phyloP scores from a whole-genome alignment of 1,139 yeast genomes.

The Candida dubliniensis region DNA sequence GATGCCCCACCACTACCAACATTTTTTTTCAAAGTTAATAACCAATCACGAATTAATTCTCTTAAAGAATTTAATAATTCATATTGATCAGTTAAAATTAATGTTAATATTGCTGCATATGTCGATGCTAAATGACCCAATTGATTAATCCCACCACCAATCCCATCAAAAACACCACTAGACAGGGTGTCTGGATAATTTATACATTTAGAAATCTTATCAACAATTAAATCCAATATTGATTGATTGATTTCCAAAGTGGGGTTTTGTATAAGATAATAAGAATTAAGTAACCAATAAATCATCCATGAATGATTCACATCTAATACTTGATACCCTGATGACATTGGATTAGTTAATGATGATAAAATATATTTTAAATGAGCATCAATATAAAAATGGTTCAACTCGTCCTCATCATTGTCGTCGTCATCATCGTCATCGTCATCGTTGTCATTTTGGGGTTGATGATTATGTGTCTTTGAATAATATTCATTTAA shows the following conservation, averaged over 20 bases:
- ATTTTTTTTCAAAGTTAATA: constrained; percentile 63
- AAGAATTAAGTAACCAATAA: constrained; percentile 77
- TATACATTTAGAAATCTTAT: constrained; percentile 28
- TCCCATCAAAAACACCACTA: constrained; percentile 50
- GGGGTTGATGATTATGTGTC: too few relatives aligned
- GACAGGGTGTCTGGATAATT: constrained; percentile 26
- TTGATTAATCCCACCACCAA: constrained; percentile 84
- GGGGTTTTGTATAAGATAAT: constrained; percentile 3
- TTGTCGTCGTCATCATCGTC: constrained; percentile 4
- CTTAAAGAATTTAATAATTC: constrained; percentile 27
- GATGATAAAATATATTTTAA: constrained; percentile 21
- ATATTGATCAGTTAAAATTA: constrained; percentile 55
- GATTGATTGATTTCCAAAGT: background rate
- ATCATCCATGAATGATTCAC: constrained; percentile 91
- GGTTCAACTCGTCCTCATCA: constrained; percentile 9
- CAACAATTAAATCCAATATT: constrained; percentile 13
- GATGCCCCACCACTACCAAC: constrained; percentile 47
- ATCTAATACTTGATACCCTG: constrained; percentile 55
- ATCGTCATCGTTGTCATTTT: too few relatives aligned
- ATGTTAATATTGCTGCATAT: constrained; percentile 71
- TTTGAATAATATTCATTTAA: constrained; percentile 16
- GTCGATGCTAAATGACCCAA: constrained; percentile 83
- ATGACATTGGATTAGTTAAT: constrained; percentile 49
- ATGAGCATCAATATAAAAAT: constrained; percentile 21
- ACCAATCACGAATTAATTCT: constrained; percentile 57